Base-by-base conservation (phyloP, 169 alveolate species). In the Cyclospora cayetanensis region DNA sequence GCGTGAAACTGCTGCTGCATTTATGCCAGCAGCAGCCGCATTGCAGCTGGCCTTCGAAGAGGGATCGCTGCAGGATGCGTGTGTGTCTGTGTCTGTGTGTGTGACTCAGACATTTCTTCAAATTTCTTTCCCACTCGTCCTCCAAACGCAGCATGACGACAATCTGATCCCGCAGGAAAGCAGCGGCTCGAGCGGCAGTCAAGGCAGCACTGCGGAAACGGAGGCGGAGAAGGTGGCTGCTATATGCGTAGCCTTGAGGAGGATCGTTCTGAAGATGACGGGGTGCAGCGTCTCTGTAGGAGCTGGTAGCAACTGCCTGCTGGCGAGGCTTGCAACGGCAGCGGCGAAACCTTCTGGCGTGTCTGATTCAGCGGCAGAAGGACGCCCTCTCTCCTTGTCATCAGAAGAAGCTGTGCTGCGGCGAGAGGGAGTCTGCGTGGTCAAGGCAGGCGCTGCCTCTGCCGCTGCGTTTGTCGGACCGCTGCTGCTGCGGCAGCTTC, bases 221-320 rank as follows among this genome's bases (percentile, higher is more conserved):
- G 85, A 46, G 39, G 80, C 86, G 1, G 86, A 25, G 29, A 27
- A 15, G n/a, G 90, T 52, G 42, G 85, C 76, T 7, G 74, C 22
- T 34, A 39, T 68, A 34, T 72, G 84, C 20, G 53, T 37, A 60
- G 37, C 76, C 22, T n/a, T 86, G 76, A 25, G 86, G 41, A 29
- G 39, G 35, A 27, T 43, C 39, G 55, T 90, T 18, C 37, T 42
- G n/a, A 53, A 27, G 41, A n/a, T 55, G 4, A 82, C 94, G 9
- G 88, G 77, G 37, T 91, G 94, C 83, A 53, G 53, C 27, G 94
- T 63, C 41, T 91, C 94, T n/a, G 74, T 91, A 42, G 94, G 94
- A 4, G 83, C 76, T 20, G 94, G 92, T 41, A 42, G 74, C 63
- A 91, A 82, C 50, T 63, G 43, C 15, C 89, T 91, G 29, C 35